Conservation (phyloP, 164 flowering plant species). For the Tinospora cordifolia region DNA sequence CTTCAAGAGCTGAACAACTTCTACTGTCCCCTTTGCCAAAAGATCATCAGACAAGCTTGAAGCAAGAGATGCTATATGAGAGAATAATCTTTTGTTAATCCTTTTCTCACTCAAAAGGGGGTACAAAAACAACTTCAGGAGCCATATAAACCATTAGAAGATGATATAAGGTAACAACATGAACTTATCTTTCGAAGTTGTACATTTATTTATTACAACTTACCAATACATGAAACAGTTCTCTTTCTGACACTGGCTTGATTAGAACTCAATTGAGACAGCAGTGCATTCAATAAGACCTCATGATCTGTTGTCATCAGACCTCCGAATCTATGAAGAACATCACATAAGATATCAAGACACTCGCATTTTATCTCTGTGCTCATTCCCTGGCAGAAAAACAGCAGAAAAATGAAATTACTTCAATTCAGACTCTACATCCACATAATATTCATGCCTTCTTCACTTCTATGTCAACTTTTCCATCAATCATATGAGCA, state of each 20-base stretch:
- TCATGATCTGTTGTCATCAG: slow-evolving; percentile 78
- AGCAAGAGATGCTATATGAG: slow-evolving; percentile 69
- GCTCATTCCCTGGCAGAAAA: slow-evolving; percentile 48
- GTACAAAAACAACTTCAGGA: background rate
- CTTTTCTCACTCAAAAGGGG: background rate
- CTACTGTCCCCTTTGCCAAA: slow-evolving; percentile 73
- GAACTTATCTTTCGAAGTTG: background rate
- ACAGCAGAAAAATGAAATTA: background rate
- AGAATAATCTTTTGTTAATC: background rate
- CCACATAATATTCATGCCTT: background rate
- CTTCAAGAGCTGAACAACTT: slow-evolving; percentile 65
- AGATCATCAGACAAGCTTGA: slow-evolving; percentile 93
- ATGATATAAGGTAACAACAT: background rate
- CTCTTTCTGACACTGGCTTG: slow-evolving; percentile 89
- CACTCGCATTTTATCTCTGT: slow-evolving; percentile 89
- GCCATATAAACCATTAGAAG: background rate
- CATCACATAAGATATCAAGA: slow-evolving; percentile 89
- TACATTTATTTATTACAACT: slow-evolving; percentile 14
- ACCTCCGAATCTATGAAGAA: slow-evolving; percentile 87
- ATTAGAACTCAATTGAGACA: slow-evolving; percentile 72
- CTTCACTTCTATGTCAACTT: too few species aligned
- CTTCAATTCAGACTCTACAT: background rate
- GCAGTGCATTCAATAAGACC: slow-evolving; percentile 49
- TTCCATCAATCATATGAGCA: too few species aligned
- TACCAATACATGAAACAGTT: slow-evolving; percentile 83